Percentiles rank a stretch among this genome's conserved stretches.
phyloP scores from a whole-genome alignment of 305 asterid species.

The Fraxinus dipetala region DNA sequence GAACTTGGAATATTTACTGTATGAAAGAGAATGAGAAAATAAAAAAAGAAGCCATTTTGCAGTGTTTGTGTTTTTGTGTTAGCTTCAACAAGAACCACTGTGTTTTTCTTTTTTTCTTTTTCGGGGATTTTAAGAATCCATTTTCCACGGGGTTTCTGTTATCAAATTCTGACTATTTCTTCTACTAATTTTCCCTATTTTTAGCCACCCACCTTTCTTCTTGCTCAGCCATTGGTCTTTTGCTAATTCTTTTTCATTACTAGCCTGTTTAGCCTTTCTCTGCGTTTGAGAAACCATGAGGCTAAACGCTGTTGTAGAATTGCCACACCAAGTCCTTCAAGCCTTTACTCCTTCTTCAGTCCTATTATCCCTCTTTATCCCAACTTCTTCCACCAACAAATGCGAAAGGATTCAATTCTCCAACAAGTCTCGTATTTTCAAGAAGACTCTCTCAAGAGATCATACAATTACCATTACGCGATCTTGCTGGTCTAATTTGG shows the following conservation, averaged over 20 bases:
- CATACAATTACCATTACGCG: constrained; percentile 24
- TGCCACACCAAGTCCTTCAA: constrained; percentile 31
- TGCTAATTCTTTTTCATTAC: constrained; percentile 20
- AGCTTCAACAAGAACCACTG: not conserved
- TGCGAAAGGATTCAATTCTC: constrained; percentile 23
- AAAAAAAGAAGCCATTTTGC: not conserved
- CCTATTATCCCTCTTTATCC: constrained; percentile 21
- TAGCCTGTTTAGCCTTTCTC: constrained; percentile 16
- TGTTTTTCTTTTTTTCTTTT: not conserved
- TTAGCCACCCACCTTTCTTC: constrained; percentile 26
- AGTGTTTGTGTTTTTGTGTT: not conserved
- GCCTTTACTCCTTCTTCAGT: constrained; percentile 23
- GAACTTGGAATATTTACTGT: not conserved
- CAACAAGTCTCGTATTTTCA: constrained; percentile 27
- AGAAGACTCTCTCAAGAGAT: constrained; percentile 26
- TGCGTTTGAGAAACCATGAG: constrained; percentile 40
- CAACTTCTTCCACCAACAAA: constrained; percentile 21
- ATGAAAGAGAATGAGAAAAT: not conserved
- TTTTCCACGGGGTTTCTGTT: constrained; percentile 34
- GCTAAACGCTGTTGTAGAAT: constrained; percentile 42
- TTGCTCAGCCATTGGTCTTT: constrained; percentile 17
- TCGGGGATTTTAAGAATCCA: constrained; percentile 2
- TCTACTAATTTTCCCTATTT: constrained; percentile 3
- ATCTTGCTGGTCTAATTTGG: constrained; percentile 44
- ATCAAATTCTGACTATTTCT: constrained; percentile 34